A percentile compares a stretch with the other conserved stretches of the same genome.
phyloP scores from a whole-genome alignment of 768 basidiomycete species.

The Sistotremastrum niveocremeum region DNA sequence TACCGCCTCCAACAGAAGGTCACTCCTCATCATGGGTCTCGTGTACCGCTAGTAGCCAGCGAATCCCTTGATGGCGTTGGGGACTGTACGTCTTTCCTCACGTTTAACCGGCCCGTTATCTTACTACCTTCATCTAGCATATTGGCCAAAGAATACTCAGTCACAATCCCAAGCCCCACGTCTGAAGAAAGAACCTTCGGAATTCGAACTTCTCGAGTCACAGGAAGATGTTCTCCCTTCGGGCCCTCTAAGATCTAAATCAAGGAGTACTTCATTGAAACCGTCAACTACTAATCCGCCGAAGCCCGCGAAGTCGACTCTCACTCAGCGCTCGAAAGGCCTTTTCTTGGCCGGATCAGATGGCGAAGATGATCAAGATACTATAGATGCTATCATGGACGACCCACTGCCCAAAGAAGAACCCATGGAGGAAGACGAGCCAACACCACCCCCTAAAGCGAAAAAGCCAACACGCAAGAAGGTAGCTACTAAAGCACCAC shows the following conservation, averaged over 20 bases:
- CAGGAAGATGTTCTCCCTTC: slow-evolving; percentile 8
- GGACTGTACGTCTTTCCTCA: not conserved
- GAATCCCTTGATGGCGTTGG: slow-evolving; percentile 30
- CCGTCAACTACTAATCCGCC: not conserved
- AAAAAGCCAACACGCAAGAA: slow-evolving; percentile 8
- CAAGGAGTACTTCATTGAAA: slow-evolving; percentile 7
- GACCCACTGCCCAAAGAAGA: slow-evolving; percentile 1
- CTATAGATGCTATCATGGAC: not conserved
- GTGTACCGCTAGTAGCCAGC: slow-evolving; percentile 23
- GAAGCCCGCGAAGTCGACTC: slow-evolving; percentile 9
- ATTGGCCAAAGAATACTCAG: slow-evolving; percentile 29
- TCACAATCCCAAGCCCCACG: slow-evolving; percentile 11
- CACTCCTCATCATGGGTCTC: slow-evolving; percentile 16
- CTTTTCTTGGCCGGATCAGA: slow-evolving; percentile 39
- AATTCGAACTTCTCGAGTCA: slow-evolving; percentile 6
- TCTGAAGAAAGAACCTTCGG: slow-evolving; percentile 8
- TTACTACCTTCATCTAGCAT: slow-evolving; percentile 23
- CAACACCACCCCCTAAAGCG: not conserved
- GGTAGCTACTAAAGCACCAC: slow-evolving; percentile 10
- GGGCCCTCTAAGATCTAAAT: slow-evolving; percentile 14
- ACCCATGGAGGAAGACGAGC: not conserved
- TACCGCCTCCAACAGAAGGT: slow-evolving; percentile 14
- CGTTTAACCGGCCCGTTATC: slow-evolving; percentile 1
- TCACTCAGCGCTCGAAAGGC: slow-evolving; percentile 11
- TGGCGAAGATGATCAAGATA: slow-evolving; percentile 21